These are phyloP conservation scores for Chytridium lagenaria DNA, from an alignment of 371 early-diverging fungal genomes.

Conservation along the genomic window DNA sequence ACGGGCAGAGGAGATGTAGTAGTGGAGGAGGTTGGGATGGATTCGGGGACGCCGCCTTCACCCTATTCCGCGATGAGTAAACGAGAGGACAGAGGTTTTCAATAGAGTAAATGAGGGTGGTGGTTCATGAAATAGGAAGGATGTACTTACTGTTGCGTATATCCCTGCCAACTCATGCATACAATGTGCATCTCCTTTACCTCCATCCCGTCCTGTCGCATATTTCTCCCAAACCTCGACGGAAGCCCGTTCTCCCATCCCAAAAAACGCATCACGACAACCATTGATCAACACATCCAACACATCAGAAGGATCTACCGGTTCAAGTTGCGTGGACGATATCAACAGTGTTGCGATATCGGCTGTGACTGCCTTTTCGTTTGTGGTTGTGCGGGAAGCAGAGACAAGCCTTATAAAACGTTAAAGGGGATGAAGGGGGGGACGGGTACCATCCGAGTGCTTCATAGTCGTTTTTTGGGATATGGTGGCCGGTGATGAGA, in stretches of 20 bases:
- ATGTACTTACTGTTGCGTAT: slow-evolving; percentile 11
- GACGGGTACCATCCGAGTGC: slow-evolving; percentile 14
- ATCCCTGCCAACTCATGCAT: slow-evolving; percentile 13
- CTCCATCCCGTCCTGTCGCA: neutral
- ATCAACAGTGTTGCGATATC: slow-evolving; percentile 2
- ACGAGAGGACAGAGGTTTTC: no score
- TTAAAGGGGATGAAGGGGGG: neutral
- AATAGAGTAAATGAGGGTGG: neutral
- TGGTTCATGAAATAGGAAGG: neutral
- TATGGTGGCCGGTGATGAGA: neutral
- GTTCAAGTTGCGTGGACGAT: neutral
- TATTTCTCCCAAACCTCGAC: slow-evolving; percentile 18
- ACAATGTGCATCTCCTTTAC: neutral
- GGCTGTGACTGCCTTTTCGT: neutral
- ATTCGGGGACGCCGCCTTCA: slow-evolving; percentile 18
- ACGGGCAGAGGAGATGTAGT: neutral
- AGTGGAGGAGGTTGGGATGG: neutral
- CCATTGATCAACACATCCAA: slow-evolving; percentile 4
- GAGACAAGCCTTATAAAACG: slow-evolving; percentile 7
- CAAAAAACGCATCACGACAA: slow-evolving; percentile 2
- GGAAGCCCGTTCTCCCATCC: slow-evolving; percentile 13
- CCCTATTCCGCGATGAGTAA: no score
- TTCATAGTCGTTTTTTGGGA: slow-evolving; percentile 14
- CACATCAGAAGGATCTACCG: neutral
- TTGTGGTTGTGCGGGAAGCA: slow-evolving; percentile 1